Evolutionary conservation across 306 rosid species (phyloP), one percentile per base, ranked within the genome.

Genomic region (Clitoria ternatea): DNA sequence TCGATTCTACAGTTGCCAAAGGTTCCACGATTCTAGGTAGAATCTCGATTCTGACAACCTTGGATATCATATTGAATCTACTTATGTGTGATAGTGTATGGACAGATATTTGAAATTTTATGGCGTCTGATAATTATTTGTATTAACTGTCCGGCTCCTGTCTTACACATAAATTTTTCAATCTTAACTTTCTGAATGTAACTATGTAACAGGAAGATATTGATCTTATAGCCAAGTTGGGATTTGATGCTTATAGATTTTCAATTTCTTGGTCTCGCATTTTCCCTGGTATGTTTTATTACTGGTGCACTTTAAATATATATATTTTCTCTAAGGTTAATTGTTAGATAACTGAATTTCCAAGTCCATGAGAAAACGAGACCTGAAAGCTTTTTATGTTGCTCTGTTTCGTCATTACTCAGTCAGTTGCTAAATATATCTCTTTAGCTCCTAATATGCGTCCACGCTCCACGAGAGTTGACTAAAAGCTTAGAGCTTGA

Each of bases 241-340:
- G 98, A 77, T 88, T 93, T 78, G 83, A 69, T 1, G 93, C 92
- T 70, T 88, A 93, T 61, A 90, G 98, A 78, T 90, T 93, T 84
- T 93, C 96, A 49, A 85, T 90, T 70, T 90, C 97, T 40, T 93
- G 97, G 98, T 90, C 98, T 52, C 97, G 97, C 17, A 84, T 90
- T 75, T 93, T 86, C 76, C 96, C 97, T 22, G 98, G 93, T 92
- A 88, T 47, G 85, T 75, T 72, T 74, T 70, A 18, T 20, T 39
- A 19, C 55, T 19, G 18, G 43, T 55, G 54, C 70, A 43, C 43
- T 43, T 64, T 50, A 32, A 56, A 10, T 54, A 11, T 40, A 36
- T 61, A 7, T 7, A 12, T 63, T 55, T 47, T 30, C 17, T 14
- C 19, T 27, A 40, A 26, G 18, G 61, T 20, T 70, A 68, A 19